Percentiles rank a stretch among this genome's conserved stretches.
Evolutionary conservation across 1,139 yeast genomes (phyloP).

Genomic region (Blastobotrys aristatus): DNA sequence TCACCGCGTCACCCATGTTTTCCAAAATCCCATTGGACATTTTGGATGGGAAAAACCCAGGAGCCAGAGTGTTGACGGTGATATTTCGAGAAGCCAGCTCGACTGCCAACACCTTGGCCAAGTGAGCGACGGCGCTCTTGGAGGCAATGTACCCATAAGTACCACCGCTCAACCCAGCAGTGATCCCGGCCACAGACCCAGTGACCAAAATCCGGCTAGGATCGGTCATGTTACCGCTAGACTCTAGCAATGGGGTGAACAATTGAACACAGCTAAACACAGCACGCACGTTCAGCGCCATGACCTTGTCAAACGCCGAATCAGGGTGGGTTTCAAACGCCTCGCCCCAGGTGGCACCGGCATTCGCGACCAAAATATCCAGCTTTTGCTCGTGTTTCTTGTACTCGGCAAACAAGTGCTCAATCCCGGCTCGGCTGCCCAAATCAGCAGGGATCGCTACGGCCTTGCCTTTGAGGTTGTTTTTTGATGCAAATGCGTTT

Average conservation of each 20-base stretch:
- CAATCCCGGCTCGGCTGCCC: conserved; percentile 48
- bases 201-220: conserved; percentile 65
- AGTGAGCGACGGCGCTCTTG: conserved; percentile 70
- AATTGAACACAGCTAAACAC: conserved; percentile 64
- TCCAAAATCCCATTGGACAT: conserved; percentile 66
- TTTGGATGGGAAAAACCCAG: conserved; percentile 75
- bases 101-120: conserved; percentile 58
- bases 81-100: conserved; percentile 64
- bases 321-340: conserved; percentile 59
- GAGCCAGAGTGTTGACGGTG: conserved; percentile 66
- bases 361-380: conserved; percentile 68
- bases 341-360: conserved; percentile 82
- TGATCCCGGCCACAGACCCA: conserved; percentile 51
- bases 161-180: conserved; percentile 49
- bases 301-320: conserved; percentile 56
- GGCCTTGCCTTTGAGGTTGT: conserved; percentile 44
- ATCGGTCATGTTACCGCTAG: conserved; percentile 51
- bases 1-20: conserved; percentile 45
- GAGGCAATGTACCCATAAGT: conserved; percentile 71
- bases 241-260: conserved; percentile 53
- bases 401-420: conserved; percentile 44
- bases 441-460: conserved; percentile 58
- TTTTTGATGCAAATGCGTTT: conserved; percentile 42
- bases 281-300: conserved; percentile 63
- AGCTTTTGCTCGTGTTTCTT: conserved; percentile 40